Evolutionary conservation across 495 filamentous ascomycete species (phyloP).

Genomic region (Hamigera avellanea): DNA sequence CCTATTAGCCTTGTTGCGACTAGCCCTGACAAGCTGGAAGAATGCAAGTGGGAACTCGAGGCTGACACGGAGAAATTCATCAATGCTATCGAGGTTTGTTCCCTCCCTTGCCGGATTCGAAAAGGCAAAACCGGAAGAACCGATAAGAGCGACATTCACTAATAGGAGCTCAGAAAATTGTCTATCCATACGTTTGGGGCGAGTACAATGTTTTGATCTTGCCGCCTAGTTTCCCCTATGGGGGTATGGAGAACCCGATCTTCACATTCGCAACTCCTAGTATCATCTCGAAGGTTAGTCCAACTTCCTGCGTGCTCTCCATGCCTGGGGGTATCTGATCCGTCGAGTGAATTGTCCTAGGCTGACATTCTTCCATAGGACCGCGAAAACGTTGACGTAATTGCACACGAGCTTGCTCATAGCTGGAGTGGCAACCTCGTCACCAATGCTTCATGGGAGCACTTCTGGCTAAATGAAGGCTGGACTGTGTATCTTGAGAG

Average conservation of each 20-base stretch:
- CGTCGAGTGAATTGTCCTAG: slow-evolving; percentile 1
- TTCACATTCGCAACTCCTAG: slow-evolving; percentile 91
- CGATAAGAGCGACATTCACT: neutral
- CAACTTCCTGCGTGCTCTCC: slow-evolving; percentile 2
- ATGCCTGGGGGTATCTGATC: neutral
- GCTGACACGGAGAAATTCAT: slow-evolving; percentile 84
- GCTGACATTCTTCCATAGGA: slow-evolving; percentile 31
- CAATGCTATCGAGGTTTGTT: slow-evolving; percentile 59
- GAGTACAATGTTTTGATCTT: slow-evolving; percentile 90
- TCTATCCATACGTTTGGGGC: slow-evolving; percentile 85
- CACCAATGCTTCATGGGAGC: slow-evolving; percentile 84
- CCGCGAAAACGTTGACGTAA: slow-evolving; percentile 88
- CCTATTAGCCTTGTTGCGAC: slow-evolving; percentile 74
- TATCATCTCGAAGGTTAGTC: slow-evolving; percentile 72
- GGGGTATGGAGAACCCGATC: slow-evolving; percentile 90
- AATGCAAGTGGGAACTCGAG: slow-evolving; percentile 83
- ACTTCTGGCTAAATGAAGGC: slow-evolving; percentile 95
- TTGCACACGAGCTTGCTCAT: slow-evolving; percentile 88
- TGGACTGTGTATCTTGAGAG: slow-evolving; percentile 94
- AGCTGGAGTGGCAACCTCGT: slow-evolving; percentile 93
- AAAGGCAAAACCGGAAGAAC: no score
- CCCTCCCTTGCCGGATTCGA: slow-evolving; percentile 1
- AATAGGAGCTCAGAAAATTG: slow-evolving; percentile 40
- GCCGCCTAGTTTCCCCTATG: slow-evolving; percentile 81
- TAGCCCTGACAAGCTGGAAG: slow-evolving; percentile 73